phyloP scores from a whole-genome alignment of 768 basidiomycete species.

The Termitomyces sp. region DNA sequence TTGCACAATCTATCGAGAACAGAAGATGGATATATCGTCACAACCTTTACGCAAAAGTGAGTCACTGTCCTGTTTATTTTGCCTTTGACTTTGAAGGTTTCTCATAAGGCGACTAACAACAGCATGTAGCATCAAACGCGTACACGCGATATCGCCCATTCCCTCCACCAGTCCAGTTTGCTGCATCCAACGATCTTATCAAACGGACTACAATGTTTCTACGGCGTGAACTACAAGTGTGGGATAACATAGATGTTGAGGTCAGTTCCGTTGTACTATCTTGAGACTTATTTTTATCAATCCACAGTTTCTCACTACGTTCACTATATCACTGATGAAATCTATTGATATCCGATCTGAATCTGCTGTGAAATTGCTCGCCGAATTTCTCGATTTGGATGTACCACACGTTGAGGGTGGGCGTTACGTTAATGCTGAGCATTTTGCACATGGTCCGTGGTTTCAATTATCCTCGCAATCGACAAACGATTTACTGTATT shows the following conservation, averaged over 20 bases:
- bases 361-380: conserved; percentile 74
- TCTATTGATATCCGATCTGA: conserved; percentile 89
- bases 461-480: neutral
- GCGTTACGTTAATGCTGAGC: conserved; percentile 73
- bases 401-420: conserved; percentile 48
- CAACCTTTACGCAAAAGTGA: conserved; percentile 79
- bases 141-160: conserved; percentile 86
- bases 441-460: conserved; percentile 83
- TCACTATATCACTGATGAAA: conserved; percentile 88
- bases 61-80: conserved; percentile 14
- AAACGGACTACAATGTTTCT: conserved; percentile 76
- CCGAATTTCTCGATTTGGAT: conserved; percentile 87
- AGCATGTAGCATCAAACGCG: conserved; percentile 90
- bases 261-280: conserved; percentile 29
- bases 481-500: neutral
- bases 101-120: conserved; percentile 3
- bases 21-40: conserved; percentile 80
- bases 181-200: conserved; percentile 69
- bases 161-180: conserved; percentile 81
- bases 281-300: conserved; percentile 13
- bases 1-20: conserved; percentile 68
- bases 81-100: neutral
- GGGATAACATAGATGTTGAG: conserved; percentile 88
- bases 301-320: conserved; percentile 77
- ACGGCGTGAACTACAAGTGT: conserved; percentile 81